Base-by-base conservation (phyloP, 805 yeast genomes). In the Myxozyma kluyveri region DNA sequence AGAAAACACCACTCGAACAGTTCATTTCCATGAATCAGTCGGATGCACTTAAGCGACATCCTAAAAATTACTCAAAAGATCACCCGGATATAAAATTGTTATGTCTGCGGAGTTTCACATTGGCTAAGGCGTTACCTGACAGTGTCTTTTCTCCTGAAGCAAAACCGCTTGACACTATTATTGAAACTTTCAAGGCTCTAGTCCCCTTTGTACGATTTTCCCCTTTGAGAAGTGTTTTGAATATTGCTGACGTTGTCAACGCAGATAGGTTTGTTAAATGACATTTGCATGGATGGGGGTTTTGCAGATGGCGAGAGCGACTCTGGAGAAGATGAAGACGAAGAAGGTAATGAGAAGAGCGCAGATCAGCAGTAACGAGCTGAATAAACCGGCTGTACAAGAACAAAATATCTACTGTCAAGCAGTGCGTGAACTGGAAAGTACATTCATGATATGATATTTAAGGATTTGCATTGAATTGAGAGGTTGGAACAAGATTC, bases 21-120 rank as follows among this genome's bases (percentile, higher is more conserved):
- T 61, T 61, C 35, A 49, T 59, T 12, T 50, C 38, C 14, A 51
- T 51, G 61, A 61, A 61, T 37, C 56, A 56, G 29, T 57, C 38
- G 10, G 54, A 50, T 23, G 61, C 62, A 27, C 31, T 61, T 41
- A 61, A 53, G 31, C 50, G 52, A 33, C 45, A 42, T 12, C 64
- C 64, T 1, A 56, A 52, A 22, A 64, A 61, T 2, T 61, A 40
- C 44, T 44, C 60, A 26, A 48, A 52, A 32, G 55, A 50, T 22
- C 63, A 58, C 22, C 42, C 35, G 24, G 56, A 61, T 22, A 43
- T 59, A 22, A 36, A 44, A 24, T 47, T 61, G 44, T 40, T 61
- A 17, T 42, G 52, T n/a, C 53, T 59, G n/a, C 52, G 56, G 22
- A 52, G 53, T n/a, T 59, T 40, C 42, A 39, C 54, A 24, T 40